Evolutionary conservation across 2,329 filamentous ascomycete species (phyloP), one percentile per base, ranked within the genome.

Genomic region (Beauveria varroae): DNA sequence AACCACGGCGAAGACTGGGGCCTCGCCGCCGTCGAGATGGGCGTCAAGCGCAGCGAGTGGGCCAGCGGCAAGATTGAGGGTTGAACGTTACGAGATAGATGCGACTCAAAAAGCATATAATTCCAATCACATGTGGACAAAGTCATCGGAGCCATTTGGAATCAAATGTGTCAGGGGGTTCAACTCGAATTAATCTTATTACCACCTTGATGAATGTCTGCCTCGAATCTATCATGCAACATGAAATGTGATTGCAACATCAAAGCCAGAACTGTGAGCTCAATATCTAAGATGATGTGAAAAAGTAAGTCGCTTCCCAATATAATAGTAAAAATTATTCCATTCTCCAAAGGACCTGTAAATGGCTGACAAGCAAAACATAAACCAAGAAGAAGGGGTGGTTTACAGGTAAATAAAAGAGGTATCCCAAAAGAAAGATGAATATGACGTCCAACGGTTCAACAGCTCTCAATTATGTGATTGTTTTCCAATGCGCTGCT

Each of bases 1-100:
- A 98, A 98, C 76, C 93, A 99, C 76, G 95, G 95, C 30, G 89
- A 95, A 77, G 93, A 98, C 74, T 99, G 95, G 95, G 95, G 95
- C 3, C 81, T 86, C 68, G 95, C 93, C 22, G 95, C 95, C 6
- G 95, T 99, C 40, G 95, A 99, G 81, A 83, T 99, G 79, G 93
- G 90, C 6, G 83, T 89, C 20, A 98, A 96, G 86, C 86, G 89
- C 72, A 89, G 81, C 75, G 87, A 86, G 56, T 98, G 93, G 93
- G 83, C 85, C 3, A 84, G 87, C 65, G 93, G 93, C 50, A 81
- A 79, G 70, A 78, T 85, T 60, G 80, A 81, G 63, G 74, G 74
- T 40, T 76, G 65, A 63, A 68, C 18, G 20, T 41, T 20, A 20
- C 10, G 34, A 37, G 34, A 37, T 37, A 37, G 34, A 37, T 37